Evolutionary conservation across 208 protist species (phyloP).

Genomic region (Trichomonas gallinae): DNA sequence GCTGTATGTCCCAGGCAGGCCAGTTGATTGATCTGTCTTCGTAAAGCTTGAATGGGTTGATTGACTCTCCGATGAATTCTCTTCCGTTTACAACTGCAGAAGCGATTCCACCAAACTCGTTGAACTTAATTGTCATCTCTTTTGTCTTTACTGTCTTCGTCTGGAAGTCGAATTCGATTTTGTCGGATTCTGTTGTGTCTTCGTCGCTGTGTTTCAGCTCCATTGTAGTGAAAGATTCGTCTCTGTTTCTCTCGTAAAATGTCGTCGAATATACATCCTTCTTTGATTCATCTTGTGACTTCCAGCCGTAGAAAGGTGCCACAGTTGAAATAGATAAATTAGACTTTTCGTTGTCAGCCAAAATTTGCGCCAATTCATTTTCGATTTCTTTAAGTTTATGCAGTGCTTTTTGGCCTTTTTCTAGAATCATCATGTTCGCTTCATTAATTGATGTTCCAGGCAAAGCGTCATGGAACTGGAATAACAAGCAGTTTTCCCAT

Average conservation of each 20-base stretch:
- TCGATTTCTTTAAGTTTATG: not conserved
- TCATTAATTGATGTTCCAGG: not conserved
- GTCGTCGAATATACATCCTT: not conserved
- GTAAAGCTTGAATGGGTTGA: not conserved
- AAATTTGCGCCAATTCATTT: not conserved
- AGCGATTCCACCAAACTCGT: not conserved
- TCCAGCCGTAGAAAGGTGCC: not conserved
- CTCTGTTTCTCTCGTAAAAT: not conserved
- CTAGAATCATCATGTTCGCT: not conserved
- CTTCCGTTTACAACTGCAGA: not conserved
- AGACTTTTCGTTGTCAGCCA: not conserved
- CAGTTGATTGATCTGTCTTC: not conserved
- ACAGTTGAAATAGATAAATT: not conserved
- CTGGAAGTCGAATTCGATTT: not conserved
- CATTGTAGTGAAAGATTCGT: not conserved
- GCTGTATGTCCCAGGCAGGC: not conserved
- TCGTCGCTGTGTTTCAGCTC: not conserved
- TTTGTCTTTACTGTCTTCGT: not conserved
- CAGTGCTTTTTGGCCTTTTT: not conserved
- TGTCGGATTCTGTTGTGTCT: not conserved
- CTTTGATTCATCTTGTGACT: not conserved
- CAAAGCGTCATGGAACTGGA: not conserved
- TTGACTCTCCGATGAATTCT: not conserved
- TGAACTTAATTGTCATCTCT: not conserved
- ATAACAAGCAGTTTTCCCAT: not conserved